Evolutionary conservation across 2,329 filamentous ascomycete species (phyloP).

Genomic region (Talaromyces atroroseus): DNA sequence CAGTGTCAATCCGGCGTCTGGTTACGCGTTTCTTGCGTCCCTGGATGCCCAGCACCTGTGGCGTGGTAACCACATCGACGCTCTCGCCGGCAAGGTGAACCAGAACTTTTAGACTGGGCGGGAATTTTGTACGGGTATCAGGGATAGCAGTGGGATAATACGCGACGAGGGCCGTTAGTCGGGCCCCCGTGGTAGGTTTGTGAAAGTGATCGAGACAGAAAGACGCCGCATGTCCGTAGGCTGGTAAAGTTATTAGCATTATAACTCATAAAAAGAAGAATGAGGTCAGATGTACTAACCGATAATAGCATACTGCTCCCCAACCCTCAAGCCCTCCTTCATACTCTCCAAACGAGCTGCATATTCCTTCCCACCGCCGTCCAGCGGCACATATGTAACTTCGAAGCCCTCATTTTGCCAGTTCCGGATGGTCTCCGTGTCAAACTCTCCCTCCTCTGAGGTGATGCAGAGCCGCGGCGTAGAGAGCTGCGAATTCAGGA

Average conservation of each 20-base stretch:
- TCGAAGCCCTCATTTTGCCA: slow-evolving; percentile 59
- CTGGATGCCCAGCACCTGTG: slow-evolving; percentile 50
- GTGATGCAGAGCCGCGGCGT: slow-evolving; percentile 31
- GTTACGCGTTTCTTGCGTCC: slow-evolving; percentile 43
- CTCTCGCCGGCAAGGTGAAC: slow-evolving; percentile 53
- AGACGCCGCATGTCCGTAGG: slow-evolving; percentile 58
- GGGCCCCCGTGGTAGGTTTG: slow-evolving; percentile 49
- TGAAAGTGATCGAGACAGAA: slow-evolving; percentile 54
- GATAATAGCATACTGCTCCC: slow-evolving; percentile 59
- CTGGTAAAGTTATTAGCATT: slow-evolving; percentile 29
- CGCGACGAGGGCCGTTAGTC: slow-evolving; percentile 54
- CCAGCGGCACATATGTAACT: slow-evolving; percentile 53
- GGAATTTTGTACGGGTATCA: slow-evolving; percentile 35
- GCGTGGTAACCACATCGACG: slow-evolving; percentile 45
- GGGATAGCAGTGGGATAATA: slow-evolving; percentile 60
- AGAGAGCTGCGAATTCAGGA: slow-evolving; percentile 17
- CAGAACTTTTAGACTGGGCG: slow-evolving; percentile 42
- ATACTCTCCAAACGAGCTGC: slow-evolving; percentile 47
- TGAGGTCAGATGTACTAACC: slow-evolving; percentile 37
- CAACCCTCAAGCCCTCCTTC: slow-evolving; percentile 50
- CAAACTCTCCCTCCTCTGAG: slow-evolving; percentile 43
- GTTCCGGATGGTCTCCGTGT: slow-evolving; percentile 47
- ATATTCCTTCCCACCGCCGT: slow-evolving; percentile 47
- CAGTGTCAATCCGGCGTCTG: slow-evolving; percentile 46
- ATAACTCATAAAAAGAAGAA: background rate